Conservation (phyloP, 805 yeast species). For the Maudiozyma saulgeensis region DNA sequence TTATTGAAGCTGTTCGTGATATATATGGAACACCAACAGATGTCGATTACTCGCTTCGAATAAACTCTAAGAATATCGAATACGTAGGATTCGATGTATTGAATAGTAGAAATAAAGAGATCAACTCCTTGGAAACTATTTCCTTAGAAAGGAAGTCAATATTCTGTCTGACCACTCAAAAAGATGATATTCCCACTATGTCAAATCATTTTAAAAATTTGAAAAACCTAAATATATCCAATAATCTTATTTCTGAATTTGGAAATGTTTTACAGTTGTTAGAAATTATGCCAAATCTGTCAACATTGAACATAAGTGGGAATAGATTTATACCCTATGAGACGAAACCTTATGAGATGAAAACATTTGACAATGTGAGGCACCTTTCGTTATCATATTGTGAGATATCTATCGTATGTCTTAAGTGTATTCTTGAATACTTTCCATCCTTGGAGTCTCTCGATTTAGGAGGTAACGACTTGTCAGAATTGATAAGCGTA, state of each 20-base stretch:
- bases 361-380: conserved; percentile 4
- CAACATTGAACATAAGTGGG: conserved; percentile 17
- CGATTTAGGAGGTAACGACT: conserved; percentile 10
- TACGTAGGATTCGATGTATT: conserved; percentile 57
- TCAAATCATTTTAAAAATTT: conserved; percentile 11
- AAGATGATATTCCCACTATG: neutral
- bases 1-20: conserved; percentile 41
- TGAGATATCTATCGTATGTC: conserved; percentile 2
- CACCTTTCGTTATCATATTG: conserved; percentile 22
- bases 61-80: conserved; percentile 53
- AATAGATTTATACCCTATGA: conserved; percentile 6
- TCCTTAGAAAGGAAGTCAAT: conserved; percentile 31
- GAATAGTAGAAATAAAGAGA: conserved; percentile 38
- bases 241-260: conserved; percentile 43
- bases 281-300: conserved; percentile 2
- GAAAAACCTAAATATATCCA: conserved; percentile 46
- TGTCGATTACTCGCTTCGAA: conserved; percentile 28
- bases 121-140: conserved; percentile 36
- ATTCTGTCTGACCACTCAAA: neutral
- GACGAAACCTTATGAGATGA: neutral
- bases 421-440: conserved; percentile 7
- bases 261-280: conserved; percentile 32
- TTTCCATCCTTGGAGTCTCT: conserved; percentile 32
- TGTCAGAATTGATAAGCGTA: conserved; percentile 4
- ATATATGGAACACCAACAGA: conserved; percentile 37